phyloP scores from a whole-genome alignment of 2,329 filamentous ascomycete genomes.

The Diaporthe australafricana region DNA sequence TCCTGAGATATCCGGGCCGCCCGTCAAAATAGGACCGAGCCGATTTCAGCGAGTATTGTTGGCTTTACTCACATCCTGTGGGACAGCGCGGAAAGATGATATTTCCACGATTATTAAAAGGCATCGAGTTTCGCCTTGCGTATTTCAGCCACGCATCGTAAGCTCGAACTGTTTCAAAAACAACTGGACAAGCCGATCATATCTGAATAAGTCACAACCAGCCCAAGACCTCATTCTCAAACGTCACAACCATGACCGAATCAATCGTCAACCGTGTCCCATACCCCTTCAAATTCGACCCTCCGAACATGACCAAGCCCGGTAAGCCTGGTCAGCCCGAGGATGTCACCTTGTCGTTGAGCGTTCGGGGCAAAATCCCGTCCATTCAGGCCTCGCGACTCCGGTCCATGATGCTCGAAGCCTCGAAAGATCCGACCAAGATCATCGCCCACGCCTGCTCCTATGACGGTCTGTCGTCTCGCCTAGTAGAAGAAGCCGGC shows the following conservation, averaged over 20 bases:
- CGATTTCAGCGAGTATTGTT: not conserved
- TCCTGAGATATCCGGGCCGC: slow-evolving; percentile 1
- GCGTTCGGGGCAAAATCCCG: slow-evolving; percentile 51
- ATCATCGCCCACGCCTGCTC: slow-evolving; percentile 56
- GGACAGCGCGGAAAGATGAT: too few relatives aligned
- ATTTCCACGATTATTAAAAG: too few relatives aligned
- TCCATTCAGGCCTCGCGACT: slow-evolving; percentile 53
- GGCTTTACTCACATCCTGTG: too few relatives aligned
- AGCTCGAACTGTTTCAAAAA: not conserved
- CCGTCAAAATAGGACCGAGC: not conserved
- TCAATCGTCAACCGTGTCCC: slow-evolving; percentile 45
- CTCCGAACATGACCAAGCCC: slow-evolving; percentile 15
- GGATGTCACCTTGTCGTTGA: slow-evolving; percentile 37
- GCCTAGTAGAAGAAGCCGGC: slow-evolving; percentile 57
- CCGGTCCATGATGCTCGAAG: slow-evolving; percentile 53
- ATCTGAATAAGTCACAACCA: not conserved
- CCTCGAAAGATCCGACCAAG: slow-evolving; percentile 53
- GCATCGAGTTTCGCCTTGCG: not conserved
- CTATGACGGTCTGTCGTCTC: slow-evolving; percentile 57
- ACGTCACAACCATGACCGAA: not conserved
- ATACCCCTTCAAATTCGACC: slow-evolving; percentile 48
- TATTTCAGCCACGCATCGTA: not conserved
- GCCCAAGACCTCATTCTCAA: not conserved
- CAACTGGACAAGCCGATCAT: not conserved
- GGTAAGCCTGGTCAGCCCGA: slow-evolving; percentile 2